phyloP scores from a whole-genome alignment of 495 filamentous ascomycete species.

The Thozetella sp. region DNA sequence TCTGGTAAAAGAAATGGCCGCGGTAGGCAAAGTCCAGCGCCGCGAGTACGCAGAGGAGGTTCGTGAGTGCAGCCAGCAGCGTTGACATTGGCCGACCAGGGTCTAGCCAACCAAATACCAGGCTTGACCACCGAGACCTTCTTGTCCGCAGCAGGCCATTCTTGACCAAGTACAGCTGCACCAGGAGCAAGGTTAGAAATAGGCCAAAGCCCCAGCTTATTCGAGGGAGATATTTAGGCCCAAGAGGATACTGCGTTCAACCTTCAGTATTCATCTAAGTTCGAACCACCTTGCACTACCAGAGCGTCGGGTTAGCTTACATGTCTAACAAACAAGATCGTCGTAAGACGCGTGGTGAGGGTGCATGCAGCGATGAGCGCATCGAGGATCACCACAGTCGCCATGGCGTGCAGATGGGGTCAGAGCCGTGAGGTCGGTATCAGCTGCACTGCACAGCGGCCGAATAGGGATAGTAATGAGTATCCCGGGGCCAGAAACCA shows the following conservation, averaged over 20 bases:
- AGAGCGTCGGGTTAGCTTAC: background rate
- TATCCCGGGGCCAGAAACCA: too few relatives aligned
- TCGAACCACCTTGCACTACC: too few relatives aligned
- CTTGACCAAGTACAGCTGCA: background rate
- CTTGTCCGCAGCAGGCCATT: background rate
- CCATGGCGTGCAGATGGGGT: background rate
- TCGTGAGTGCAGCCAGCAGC: background rate
- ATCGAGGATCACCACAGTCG: background rate
- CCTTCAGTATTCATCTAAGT: background rate
- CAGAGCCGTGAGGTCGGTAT: too few relatives aligned
- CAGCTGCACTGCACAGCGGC: too few relatives aligned
- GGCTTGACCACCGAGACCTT: background rate
- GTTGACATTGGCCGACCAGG: background rate
- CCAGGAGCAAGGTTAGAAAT: background rate
- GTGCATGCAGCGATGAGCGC: background rate
- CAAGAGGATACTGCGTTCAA: background rate
- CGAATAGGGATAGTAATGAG: too few relatives aligned
- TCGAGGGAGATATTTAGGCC: background rate
- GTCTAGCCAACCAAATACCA: background rate
- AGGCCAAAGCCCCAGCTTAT: background rate
- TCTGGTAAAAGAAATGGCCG: background rate
- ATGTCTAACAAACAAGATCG: background rate
- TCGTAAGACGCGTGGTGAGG: background rate
- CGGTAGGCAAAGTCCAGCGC: background rate
- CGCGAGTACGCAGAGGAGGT: background rate